Evolutionary conservation across 2,329 filamentous ascomycete genomes (phyloP).

Genomic region (Botryosphaeria dothidea): DNA sequence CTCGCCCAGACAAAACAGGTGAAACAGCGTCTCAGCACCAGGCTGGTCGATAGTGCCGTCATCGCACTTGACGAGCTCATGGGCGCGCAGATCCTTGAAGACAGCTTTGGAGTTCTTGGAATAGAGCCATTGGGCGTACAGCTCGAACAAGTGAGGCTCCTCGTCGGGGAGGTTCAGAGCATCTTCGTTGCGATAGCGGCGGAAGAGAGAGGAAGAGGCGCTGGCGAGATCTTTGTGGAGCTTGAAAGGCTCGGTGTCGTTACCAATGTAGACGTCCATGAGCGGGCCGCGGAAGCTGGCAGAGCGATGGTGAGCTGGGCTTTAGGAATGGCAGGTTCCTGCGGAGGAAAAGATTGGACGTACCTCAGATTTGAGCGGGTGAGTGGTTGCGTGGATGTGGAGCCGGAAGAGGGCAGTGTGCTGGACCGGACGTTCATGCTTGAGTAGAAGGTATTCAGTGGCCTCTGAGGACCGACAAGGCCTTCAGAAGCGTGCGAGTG

Average conservation of each 20-base stretch:
- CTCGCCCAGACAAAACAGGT: constrained; percentile 27
- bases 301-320: too few relatives aligned
- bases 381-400: too few relatives aligned
- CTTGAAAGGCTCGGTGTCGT: neutral
- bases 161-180: constrained; percentile 4
- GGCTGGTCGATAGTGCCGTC: neutral
- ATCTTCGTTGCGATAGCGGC: neutral
- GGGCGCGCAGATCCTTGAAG: neutral
- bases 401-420: too few relatives aligned
- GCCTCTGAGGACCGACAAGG: too few relatives aligned
- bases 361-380: too few relatives aligned
- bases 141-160: constrained; percentile 13
- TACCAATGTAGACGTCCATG: neutral
- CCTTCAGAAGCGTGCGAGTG: too few relatives aligned
- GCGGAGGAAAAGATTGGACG: too few relatives aligned
- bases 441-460: too few relatives aligned
- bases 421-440: too few relatives aligned
- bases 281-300: neutral
- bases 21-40: neutral
- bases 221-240: constrained; percentile 6
- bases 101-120: neutral
- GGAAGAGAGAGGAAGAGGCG: constrained; percentile 10
- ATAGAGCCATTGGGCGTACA: constrained; percentile 20
- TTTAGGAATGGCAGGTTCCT: too few relatives aligned
- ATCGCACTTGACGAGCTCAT: neutral